Base-by-base conservation (phyloP, 2,329 filamentous ascomycete genomes). In the Lachnellula subtilissima region DNA sequence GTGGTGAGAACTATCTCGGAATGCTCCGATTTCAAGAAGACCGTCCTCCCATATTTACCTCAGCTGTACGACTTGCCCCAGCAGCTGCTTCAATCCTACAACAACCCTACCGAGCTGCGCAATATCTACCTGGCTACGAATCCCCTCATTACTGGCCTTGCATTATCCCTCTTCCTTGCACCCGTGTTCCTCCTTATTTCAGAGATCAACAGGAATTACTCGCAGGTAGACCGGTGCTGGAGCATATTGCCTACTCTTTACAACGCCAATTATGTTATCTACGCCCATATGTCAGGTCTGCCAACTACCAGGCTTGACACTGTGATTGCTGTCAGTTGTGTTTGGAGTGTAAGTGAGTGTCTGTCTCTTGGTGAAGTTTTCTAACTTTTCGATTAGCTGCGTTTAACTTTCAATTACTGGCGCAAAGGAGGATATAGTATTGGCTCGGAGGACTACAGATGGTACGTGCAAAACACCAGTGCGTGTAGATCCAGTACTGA, bases 321-420 rank as follows among this genome's bases (percentile, higher is more conserved):
- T 42, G 77, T 92, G 35, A 77, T 91, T 56, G 74, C 85, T 1
- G 85, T 90, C 65, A 88, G 85, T 50, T 73, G 81, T 1, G 65
- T 92, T 8, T 99, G 94, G 94, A 89, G 88, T 72, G 88, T 91
- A 75, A 73, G 87, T 69, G 43, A 14, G 9, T 15, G 19, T 3
- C 32, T 22, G 19, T 3, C 32, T 15, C 11, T 28, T 47, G 22
- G 15, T 40, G 42, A 17, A 25, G 28, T 22, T 17, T 37, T 48
- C 61, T 63, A 48, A 61, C 25, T 43, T 28, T 32, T 48, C 9
- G 15, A 49, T 19, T 63, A 91, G 89, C 70, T 76, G 56, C 88
- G 94, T 11, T 76, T 99, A 73, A 97, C 93, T 2, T 97, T 83
- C 78, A 99, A 99, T 74, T 99, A 97, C 75, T 96, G 89, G 86